Evolutionary conservation across 2,329 filamentous ascomycete species (phyloP), one percentile per base, ranked within the genome.

Genomic region (Neofusicoccum umdonicola): DNA sequence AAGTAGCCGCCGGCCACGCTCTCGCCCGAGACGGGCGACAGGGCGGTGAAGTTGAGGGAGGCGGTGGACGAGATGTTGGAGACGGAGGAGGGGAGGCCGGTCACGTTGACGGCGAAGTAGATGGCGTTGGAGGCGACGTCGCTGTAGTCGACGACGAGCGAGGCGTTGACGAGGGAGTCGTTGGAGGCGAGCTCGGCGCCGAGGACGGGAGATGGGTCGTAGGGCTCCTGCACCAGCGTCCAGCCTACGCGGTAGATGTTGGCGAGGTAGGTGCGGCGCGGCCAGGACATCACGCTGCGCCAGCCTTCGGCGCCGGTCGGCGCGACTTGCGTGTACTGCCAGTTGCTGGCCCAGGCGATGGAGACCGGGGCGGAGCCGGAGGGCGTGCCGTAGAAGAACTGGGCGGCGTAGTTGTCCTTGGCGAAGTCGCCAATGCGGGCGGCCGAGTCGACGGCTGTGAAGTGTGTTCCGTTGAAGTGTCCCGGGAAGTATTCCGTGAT

Each of bases 391-490:
- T 81, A 80, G 72, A 86, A 88, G 73, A 82, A 87, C 69, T 87
- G 85, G 0, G 79, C 82, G 0, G 85, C 85, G 68, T 85, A 85
- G 70, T 84, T 85, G 69, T 85, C 83, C 71, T 83, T 82, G 19
- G 73, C 79, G 22, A 83, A 83, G 67, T 83, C 81, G 5, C 77
- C 76, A 15, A 83, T 74, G 3, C 79, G 74, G 7, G 78, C 76
- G 6, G 74, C 75, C 1, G 67, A 70, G 67, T 84, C 83, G 31
- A 78, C 74, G 1, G 81, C 71, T 15, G 70, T 73, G 66, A 88
- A 89, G 71, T 87, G 84, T 0, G 85, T 88, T n/a, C 87, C 87
- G 67, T 90, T 87, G 77, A 88, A 89, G 2, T 74, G 76, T 4
- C 87, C 87, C 0, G 83, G 76, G 76, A 84, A 85, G 71, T 87